Base-by-base conservation (phyloP, 768 basidiomycete species). In the Boletellus sp. region DNA sequence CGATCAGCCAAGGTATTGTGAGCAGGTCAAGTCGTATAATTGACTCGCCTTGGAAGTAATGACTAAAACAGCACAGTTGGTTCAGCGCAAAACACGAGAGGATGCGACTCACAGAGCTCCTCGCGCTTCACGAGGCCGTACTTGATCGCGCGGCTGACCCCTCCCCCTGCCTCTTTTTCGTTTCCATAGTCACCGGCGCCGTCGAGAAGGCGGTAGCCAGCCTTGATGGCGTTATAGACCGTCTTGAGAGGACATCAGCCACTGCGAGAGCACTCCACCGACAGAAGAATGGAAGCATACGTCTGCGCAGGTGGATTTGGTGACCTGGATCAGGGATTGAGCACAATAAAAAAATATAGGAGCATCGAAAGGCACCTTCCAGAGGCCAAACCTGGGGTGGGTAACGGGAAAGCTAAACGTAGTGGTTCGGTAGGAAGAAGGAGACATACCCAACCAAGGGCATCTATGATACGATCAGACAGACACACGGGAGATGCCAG, bases 101-200 rank as follows among this genome's bases (percentile, higher is more conserved):
- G 33, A 20, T 19, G 13, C 22, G 19, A 75, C 85, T 72, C 66
- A 87, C 87, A 90, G 26, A 95, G 72, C 12, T 95, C 92, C 67
- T 92, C 88, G 32, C 93, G 79, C 70, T 87, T 91, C 50, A 95
- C 86, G 33, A 94, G 63, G 13, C 92, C 90, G 7, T 91, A 89
- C 35, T 72, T 65, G 56, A 94, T 78, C n/a, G 90, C 91, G 13
- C 83, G 80, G 45, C 74, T 77, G 50, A 94, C 77, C 55, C 91
- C 91, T 59, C 83, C 76, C 2, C 88, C 90, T 5, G 87, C 85
- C 28, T 92, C 83, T 61, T 84, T 87, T 70, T 95, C 93, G 56
- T 95, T 94, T 8, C 87, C 91, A 65, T 92, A 93, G 70, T 90
- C 89, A 56, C 82, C 81, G 28, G 90, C 90, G 52, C 88, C 85